These are phyloP conservation scores for Boletus coccyginus DNA, from an alignment of 768 basidiomycete genomes.

Conservation along the genomic window DNA sequence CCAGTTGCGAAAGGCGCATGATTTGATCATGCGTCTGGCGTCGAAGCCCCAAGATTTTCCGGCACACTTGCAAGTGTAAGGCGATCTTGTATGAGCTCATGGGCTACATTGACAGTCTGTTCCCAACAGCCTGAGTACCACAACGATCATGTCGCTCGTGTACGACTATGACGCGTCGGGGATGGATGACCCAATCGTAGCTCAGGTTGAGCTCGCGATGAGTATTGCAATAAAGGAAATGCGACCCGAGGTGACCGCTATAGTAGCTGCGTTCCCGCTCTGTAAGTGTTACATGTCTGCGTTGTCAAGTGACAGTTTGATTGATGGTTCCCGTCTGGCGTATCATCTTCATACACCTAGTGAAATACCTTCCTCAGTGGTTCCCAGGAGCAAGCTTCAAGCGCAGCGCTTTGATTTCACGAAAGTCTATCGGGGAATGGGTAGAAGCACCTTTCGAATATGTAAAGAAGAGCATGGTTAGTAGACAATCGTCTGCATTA, in stretches of 20 bases:
- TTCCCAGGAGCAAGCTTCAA: slow-evolving; percentile 23
- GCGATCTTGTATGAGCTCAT: background rate
- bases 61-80: slow-evolving; percentile 24
- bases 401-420: slow-evolving; percentile 12
- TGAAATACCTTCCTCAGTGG: slow-evolving; percentile 22
- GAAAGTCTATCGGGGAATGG: slow-evolving; percentile 4
- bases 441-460: slow-evolving; percentile 24
- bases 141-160: slow-evolving; percentile 23
- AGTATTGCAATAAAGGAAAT: slow-evolving; percentile 9
- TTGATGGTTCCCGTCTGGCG: background rate
- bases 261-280: slow-evolving; percentile 15
- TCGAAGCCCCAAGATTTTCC: slow-evolving; percentile 20
- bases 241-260: slow-evolving; percentile 15
- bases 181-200: slow-evolving; percentile 21
- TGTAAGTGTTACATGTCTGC: slow-evolving; percentile 8
- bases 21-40: slow-evolving; percentile 28
- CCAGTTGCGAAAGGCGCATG: slow-evolving; percentile 33
- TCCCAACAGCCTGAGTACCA: slow-evolving; percentile 16
- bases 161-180: slow-evolving; percentile 21
- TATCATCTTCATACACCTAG: background rate
- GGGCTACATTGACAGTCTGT: background rate
- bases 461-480: slow-evolving; percentile 21
- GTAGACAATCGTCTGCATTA: background rate
- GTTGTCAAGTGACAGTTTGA: background rate
- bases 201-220: slow-evolving; percentile 12